Conservation (phyloP, 2,329 filamentous ascomycete species). For the Ceratocystis ficicola region DNA sequence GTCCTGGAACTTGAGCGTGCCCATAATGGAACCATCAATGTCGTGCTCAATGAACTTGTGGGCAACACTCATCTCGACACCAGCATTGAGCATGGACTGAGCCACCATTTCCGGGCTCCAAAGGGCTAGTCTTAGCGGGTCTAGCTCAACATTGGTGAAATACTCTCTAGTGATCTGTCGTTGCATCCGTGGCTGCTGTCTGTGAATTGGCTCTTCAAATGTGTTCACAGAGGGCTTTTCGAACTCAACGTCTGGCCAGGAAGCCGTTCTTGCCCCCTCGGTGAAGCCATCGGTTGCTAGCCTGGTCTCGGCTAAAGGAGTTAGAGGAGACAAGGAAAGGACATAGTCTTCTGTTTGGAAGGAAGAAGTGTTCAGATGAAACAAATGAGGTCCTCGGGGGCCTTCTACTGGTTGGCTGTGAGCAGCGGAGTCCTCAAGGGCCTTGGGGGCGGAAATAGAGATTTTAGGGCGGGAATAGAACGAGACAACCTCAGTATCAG, state of each 20-base stretch:
- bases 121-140: conserved; percentile 45
- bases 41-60: conserved; percentile 85
- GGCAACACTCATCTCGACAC: conserved; percentile 63
- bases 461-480: conserved; percentile 39
- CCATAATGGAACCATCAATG: conserved; percentile 74
- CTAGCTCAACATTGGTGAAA: conserved; percentile 45
- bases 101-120: conserved; percentile 71
- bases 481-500: conserved; percentile 42
- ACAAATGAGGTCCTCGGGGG: conserved; percentile 75
- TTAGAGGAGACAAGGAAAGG: conserved; percentile 61
- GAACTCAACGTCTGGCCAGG: conserved; percentile 23
- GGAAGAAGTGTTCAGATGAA: conserved; percentile 55
- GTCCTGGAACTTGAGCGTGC: conserved; percentile 86
- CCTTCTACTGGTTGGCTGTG: conserved; percentile 57
- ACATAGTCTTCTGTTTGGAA: conserved; percentile 39
- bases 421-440: conserved; percentile 7
- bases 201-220: neutral
- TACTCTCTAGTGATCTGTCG: conserved; percentile 29
- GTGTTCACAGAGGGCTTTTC: neutral
- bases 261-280: conserved; percentile 28
- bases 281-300: neutral
- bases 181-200: neutral
- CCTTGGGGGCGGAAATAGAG: conserved; percentile 9
- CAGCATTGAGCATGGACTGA: conserved; percentile 74
- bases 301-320: conserved; percentile 34